Evolutionary conservation across 768 basidiomycete species (phyloP).

Genomic region (Lactifluus subvellereus): DNA sequence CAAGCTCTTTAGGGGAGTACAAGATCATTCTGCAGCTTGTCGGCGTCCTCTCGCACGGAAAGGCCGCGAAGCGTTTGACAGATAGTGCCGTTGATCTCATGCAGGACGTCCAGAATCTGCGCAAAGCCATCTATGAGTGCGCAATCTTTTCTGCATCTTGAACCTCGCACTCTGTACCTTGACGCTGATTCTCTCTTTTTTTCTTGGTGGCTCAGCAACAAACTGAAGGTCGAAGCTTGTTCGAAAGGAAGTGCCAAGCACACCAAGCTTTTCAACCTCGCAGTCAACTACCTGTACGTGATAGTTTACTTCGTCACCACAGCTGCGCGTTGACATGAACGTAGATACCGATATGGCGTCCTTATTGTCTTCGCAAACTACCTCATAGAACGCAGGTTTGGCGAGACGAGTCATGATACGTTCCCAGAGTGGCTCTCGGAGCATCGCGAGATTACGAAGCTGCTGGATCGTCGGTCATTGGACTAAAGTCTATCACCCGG

Average conservation of each 20-base stretch:
- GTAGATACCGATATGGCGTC: conserved; percentile 81
- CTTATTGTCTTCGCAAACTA: conserved; percentile 95
- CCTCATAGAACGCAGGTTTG: conserved; percentile 61
- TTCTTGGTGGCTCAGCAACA: conserved; percentile 54
- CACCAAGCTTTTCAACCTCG: conserved; percentile 62
- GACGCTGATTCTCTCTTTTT: not conserved
- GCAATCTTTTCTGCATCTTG: conserved; percentile 28
- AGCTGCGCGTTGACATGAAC: conserved; percentile 3
- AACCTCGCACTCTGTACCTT: too few species aligned
- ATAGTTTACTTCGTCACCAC: conserved; percentile 11
- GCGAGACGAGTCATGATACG: conserved; percentile 38
- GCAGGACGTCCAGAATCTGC: conserved; percentile 95
- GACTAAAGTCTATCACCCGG: conserved; percentile 38
- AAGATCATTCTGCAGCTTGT: conserved; percentile 95
- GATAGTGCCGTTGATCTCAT: conserved; percentile 87
- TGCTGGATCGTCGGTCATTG: conserved; percentile 62
- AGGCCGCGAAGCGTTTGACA: conserved; percentile 84
- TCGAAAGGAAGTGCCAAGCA: conserved; percentile 76
- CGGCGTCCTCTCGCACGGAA: conserved; percentile 86
- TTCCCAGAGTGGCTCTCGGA: conserved; percentile 83
- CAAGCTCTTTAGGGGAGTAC: conserved; percentile 69
- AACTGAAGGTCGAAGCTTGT: conserved; percentile 80
- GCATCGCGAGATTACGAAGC: conserved; percentile 77
- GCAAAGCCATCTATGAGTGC: conserved; percentile 92
- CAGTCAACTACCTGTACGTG: conserved; percentile 81